These are phyloP conservation scores for Colletotrichum siamense DNA, from an alignment of 2,329 filamentous ascomycete species.

Conservation along the genomic window DNA sequence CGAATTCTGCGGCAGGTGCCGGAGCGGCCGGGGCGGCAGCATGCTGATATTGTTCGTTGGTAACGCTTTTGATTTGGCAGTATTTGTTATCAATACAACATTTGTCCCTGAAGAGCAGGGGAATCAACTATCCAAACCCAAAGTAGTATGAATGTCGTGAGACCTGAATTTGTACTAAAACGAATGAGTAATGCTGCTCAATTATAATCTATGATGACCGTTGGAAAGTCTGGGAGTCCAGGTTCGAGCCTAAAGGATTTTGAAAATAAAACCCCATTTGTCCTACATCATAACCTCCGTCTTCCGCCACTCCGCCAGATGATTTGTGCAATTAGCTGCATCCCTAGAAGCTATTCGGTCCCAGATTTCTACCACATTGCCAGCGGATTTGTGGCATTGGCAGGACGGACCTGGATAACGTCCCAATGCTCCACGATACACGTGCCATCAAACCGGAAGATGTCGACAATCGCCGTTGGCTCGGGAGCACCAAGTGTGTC, in stretches of 20 bases:
- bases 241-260: accelerated
- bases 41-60: neutral
- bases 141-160: accelerated
- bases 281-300: accelerated
- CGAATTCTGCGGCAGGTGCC: neutral
- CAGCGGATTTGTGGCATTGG: neutral
- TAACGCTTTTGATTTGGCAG: accelerated
- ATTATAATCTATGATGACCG: accelerated
- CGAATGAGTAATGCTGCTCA: accelerated
- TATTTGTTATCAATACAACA: neutral
- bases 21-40: neutral
- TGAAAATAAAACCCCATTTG: neutral
- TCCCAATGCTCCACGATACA: slow-evolving; percentile 21
- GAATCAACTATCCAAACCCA: accelerated
- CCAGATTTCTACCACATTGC: neutral
- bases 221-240: neutral
- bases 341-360: accelerated
- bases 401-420: neutral
- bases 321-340: neutral
- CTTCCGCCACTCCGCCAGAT: accelerated
- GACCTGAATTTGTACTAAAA: too few relatives aligned
- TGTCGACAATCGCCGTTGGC: neutral
- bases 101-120: neutral
- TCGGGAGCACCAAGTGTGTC: neutral
- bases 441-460: slow-evolving; percentile 7